Conservation (phyloP, 148 eudicot species). For the Suaeda aralocaspica region DNA sequence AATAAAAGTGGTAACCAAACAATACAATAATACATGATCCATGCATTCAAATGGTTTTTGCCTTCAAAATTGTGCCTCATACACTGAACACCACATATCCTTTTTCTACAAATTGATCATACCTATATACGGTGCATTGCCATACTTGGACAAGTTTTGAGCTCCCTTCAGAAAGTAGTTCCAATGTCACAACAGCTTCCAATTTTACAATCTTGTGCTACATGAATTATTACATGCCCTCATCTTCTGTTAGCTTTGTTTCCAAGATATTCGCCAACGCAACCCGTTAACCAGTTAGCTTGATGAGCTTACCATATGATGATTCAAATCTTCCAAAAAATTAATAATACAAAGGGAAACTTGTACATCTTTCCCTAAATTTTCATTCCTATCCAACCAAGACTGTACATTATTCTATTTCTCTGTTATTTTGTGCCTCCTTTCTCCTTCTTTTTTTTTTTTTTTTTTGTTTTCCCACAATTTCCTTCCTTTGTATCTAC, state of each 20-base stretch:
- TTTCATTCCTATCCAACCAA: slow-evolving; percentile 18
- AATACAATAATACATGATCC: slow-evolving; percentile 2
- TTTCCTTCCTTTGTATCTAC: slow-evolving; percentile 19
- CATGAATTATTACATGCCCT: slow-evolving; percentile 19
- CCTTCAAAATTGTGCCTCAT: slow-evolving; percentile 13
- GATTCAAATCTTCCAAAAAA: background rate
- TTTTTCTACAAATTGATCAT: background rate
- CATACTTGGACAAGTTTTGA: background rate
- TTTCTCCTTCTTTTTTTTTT: background rate
- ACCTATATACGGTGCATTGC: background rate
- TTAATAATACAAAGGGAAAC: background rate
- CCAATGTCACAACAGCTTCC: slow-evolving; percentile 6
- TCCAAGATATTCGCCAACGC: background rate
- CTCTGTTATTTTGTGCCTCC: background rate
- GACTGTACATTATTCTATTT: slow-evolving; percentile 30
- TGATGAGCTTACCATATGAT: slow-evolving; percentile 11
- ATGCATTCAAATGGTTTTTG: slow-evolving; percentile 15
- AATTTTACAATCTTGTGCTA: slow-evolving; percentile 10
- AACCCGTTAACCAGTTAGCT: slow-evolving; percentile 5
- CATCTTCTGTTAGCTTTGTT: slow-evolving; percentile 2
- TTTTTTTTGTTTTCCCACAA: too few species aligned
- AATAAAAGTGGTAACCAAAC: background rate
- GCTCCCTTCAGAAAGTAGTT: too few species aligned
- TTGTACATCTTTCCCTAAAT: background rate
- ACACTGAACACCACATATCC: background rate